phyloP scores from a whole-genome alignment of 2,329 filamentous ascomycete genomes.

The Epichloe uncinata region DNA sequence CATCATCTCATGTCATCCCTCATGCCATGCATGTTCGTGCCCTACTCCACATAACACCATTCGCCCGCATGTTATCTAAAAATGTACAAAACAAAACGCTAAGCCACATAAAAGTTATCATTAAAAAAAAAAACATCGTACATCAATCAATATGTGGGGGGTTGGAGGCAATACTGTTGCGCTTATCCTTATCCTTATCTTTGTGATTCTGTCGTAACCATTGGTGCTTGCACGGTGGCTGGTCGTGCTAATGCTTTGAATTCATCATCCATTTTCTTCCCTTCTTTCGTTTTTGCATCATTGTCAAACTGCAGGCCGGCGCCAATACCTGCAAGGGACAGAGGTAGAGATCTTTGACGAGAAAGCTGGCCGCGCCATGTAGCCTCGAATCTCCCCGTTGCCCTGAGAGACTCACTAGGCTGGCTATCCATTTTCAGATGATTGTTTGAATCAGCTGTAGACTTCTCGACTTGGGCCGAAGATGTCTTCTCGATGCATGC shows the following conservation, averaged over 20 bases:
- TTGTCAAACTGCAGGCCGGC: constrained; percentile 10
- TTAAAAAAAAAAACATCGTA: neutral
- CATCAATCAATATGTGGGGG: neutral
- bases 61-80: neutral
- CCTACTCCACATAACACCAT: neutral
- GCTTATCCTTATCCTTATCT: constrained; percentile 1
- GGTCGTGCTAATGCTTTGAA: constrained; percentile 7
- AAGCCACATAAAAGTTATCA: neutral
- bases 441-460: neutral
- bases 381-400: neutral
- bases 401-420: neutral
- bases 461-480: neutral
- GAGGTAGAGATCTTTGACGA: constrained; percentile 5
- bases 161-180: constrained; percentile 1
- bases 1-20: neutral
- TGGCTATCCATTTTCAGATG: neutral
- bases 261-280: constrained; percentile 8
- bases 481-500: neutral
- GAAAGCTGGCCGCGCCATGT: neutral
- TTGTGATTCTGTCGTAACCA: constrained; percentile 10
- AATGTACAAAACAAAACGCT: neutral
- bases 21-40: neutral
- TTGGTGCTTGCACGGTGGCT: constrained; percentile 6
- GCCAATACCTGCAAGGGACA: constrained; percentile 14
- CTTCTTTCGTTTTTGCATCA: constrained; percentile 10